phyloP scores from a whole-genome alignment of 305 asterid species.

The Fraxinus greggii region DNA sequence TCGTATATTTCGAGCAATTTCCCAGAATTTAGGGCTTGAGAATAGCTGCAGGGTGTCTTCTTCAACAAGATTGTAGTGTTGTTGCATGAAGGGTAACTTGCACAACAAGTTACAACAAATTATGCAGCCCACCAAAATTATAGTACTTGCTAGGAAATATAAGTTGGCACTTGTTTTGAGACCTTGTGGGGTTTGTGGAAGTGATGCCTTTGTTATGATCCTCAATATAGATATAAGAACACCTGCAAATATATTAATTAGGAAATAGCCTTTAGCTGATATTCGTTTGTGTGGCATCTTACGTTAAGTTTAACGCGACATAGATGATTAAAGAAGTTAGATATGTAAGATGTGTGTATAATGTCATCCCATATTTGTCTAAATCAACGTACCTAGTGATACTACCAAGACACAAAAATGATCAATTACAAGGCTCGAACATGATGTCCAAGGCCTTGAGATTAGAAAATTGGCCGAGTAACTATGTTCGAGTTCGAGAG shows the following conservation, averaged over 20 bases:
- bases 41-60: neutral
- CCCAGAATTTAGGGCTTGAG: constrained; percentile 31
- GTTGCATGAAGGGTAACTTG: constrained; percentile 53
- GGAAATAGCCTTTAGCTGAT: neutral
- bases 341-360: neutral
- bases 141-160: constrained; percentile 57
- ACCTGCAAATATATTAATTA: constrained; percentile 37
- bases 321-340: neutral
- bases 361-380: neutral
- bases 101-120: constrained; percentile 54
- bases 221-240: constrained; percentile 54
- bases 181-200: constrained; percentile 67
- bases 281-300: neutral
- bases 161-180: constrained; percentile 63
- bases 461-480: neutral
- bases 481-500: neutral
- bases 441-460: neutral
- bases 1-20: constrained; percentile 36
- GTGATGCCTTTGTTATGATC: constrained; percentile 73
- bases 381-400: neutral
- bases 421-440: neutral
- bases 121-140: constrained; percentile 47
- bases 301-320: neutral
- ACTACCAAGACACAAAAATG: neutral
- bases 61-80: constrained; percentile 31